Evolutionary conservation across 306 rosid genomes (phyloP), one percentile per base, ranked within the genome.

Genomic region (Lathyrus sativus): DNA sequence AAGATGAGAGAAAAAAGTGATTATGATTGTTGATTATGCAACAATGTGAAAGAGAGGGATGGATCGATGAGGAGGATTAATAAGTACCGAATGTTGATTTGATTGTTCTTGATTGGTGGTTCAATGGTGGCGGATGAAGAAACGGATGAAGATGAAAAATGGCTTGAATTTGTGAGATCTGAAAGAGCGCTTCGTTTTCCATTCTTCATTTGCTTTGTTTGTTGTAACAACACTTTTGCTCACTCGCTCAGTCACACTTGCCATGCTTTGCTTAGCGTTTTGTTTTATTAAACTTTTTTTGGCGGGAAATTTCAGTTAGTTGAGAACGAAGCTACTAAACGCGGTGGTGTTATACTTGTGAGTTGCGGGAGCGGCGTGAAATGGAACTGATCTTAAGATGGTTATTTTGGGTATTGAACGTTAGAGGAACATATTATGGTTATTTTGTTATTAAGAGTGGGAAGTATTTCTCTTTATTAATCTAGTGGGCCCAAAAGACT

Each of bases 121-220:
- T 8, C 28, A 18, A 50, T 18, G 2, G 56, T 17, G 56, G 56
- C 28, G 2, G 72, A 65, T 0, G 65, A 62, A 26, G 55, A 56
- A 55, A 68, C 26, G 78, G 46, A 57, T 51, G 86, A 69, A 33
- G 85, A 43, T 45, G 86, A 53, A 3, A 70, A 66, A 39, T 61
- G 67, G 11, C 61, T 63, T 15, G 79, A 79, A 77, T 85, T 88
- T 67, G 90, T 79, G 63, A 81, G 76, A 50, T 91, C 87, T 7
- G 89, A 76, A 84, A 91, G 91, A 19, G 92, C 83, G 63, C 77
- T 79, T 62, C 87, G 82, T 66, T 44, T 73, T 74, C 9, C 29
- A 1, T 60, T 62, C 53, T 38, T 14, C 76, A 33, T 14, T 26
- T 24, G 28, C 11, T 9, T 53, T 2, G 5, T 1, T 11, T 51